Evolutionary conservation across 371 early-diverging fungal species (phyloP).

Genomic region (Mortierella sp.): DNA sequence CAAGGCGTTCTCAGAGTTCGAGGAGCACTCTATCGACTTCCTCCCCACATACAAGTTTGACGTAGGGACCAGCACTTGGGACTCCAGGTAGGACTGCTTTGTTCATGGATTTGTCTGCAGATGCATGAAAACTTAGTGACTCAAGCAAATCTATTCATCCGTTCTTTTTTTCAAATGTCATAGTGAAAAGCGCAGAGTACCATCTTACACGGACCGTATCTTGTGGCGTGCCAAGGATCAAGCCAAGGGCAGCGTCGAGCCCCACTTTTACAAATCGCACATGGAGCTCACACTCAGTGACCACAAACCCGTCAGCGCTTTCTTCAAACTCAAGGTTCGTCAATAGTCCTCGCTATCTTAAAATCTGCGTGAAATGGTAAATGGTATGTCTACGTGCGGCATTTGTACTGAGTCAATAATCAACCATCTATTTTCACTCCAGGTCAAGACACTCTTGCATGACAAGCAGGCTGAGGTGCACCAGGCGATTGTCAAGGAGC

Average conservation of each 20-base stretch:
- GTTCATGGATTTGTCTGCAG: neutral
- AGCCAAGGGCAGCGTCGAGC: constrained; percentile 56
- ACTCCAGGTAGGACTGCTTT: constrained; percentile 72
- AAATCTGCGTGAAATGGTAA: no score
- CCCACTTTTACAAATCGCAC: constrained; percentile 67
- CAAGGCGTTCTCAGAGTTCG: constrained; percentile 82
- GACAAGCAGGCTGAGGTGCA: constrained; percentile 68
- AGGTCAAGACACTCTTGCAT: constrained; percentile 64
- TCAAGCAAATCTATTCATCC: neutral
- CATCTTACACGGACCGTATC: constrained; percentile 95
- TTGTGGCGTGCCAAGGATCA: constrained; percentile 75
- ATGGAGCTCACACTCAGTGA: constrained; percentile 84
- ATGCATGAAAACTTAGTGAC: no score
- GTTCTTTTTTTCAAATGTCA: neutral
- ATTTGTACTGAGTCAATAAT: no score
- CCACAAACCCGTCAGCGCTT: constrained; percentile 93
- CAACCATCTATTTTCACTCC: neutral
- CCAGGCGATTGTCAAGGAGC: constrained; percentile 74
- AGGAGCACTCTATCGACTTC: constrained; percentile 85
- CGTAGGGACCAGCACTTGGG: constrained; percentile 85
- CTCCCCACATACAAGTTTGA: constrained; percentile 96
- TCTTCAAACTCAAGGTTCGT: constrained; percentile 68
- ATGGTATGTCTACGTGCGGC: no score
- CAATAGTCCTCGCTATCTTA: no score
- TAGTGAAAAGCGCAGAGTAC: constrained; percentile 88